A percentile compares a stretch with the other conserved stretches of the same genome.
Conservation (phyloP, 768 basidiomycete species). For the Kwoniella dejecticola region DNA sequence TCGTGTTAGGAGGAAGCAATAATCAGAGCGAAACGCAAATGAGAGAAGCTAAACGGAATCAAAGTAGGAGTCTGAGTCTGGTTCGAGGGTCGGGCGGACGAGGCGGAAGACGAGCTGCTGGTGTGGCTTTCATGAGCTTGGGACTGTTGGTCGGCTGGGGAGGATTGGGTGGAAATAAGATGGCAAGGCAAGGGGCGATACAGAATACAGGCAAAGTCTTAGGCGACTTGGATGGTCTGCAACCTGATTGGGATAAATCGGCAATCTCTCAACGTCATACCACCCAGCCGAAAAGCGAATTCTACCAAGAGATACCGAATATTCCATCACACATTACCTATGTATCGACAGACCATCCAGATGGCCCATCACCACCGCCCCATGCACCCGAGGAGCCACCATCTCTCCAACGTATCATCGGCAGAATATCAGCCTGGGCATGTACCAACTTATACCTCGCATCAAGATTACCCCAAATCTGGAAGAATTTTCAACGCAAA, state of each 20-base stretch:
- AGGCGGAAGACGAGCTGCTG: slow-evolving; percentile 69
- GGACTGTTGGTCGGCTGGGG: slow-evolving; percentile 75
- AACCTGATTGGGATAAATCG: background rate
- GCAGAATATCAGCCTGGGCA: slow-evolving; percentile 89
- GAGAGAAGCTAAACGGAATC: slow-evolving; percentile 35
- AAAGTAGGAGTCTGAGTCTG: slow-evolving; percentile 48
- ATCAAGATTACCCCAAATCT: slow-evolving; percentile 92
- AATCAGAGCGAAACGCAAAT: slow-evolving; percentile 14
- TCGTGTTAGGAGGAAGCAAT: slow-evolving; percentile 1
- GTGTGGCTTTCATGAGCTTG: slow-evolving; percentile 77
- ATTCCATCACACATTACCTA: background rate
- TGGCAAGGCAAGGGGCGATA: background rate
- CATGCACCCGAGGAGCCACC: slow-evolving; percentile 28
- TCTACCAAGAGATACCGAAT: background rate
- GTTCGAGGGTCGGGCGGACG: slow-evolving; percentile 51
- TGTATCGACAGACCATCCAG: background rate
- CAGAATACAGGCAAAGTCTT: slow-evolving; percentile 36
- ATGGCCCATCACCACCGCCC: slow-evolving; percentile 18
- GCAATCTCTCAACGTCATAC: too few relatives aligned
- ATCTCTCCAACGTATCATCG: slow-evolving; percentile 66
- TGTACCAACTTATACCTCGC: slow-evolving; percentile 93
- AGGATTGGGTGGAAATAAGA: slow-evolving; percentile 38
- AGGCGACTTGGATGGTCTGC: slow-evolving; percentile 18
- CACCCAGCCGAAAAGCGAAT: too few relatives aligned
- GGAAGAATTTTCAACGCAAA: slow-evolving; percentile 92